phyloP scores from a whole-genome alignment of 2,329 filamentous ascomycete species.

The Aspergillus sp. region DNA sequence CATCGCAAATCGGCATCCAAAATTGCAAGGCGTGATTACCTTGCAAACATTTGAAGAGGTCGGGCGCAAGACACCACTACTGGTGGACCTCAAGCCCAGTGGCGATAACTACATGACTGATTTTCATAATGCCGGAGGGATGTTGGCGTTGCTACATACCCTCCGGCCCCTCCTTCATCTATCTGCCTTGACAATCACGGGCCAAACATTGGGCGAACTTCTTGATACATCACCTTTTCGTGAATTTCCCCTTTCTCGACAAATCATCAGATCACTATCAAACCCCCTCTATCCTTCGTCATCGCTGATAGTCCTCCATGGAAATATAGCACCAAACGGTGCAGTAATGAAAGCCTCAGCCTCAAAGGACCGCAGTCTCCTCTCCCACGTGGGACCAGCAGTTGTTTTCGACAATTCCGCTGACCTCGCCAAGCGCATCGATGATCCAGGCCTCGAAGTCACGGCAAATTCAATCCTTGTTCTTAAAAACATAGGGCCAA shows the following conservation, averaged over 20 bases:
- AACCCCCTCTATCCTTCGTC: conserved; percentile 48
- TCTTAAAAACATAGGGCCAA: conserved; percentile 51
- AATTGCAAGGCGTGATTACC: conserved; percentile 46
- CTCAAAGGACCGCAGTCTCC: conserved; percentile 48
- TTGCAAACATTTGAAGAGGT: conserved; percentile 51
- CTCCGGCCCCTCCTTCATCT: conserved; percentile 49
- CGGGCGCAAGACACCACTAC: conserved; percentile 47
- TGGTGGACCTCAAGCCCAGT: conserved; percentile 55
- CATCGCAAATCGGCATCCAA: conserved; percentile 55
- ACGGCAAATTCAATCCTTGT: conserved; percentile 48
- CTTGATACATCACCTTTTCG: conserved; percentile 46
- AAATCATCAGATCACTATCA: conserved; percentile 47
- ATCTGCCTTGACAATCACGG: conserved; percentile 47
- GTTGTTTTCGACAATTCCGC: conserved; percentile 51
- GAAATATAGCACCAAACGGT: conserved; percentile 51
- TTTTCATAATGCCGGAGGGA: conserved; percentile 55
- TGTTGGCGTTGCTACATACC: conserved; percentile 49
- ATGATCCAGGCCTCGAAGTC: conserved; percentile 46
- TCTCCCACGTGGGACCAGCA: conserved; percentile 47
- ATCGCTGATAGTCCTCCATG: conserved; percentile 47
- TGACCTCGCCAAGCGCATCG: conserved; percentile 49
- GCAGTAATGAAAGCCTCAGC: conserved; percentile 54
- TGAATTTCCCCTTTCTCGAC: conserved; percentile 40
- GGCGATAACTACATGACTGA: conserved; percentile 58
- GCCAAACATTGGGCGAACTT: conserved; percentile 49